Evolutionary conservation across 139 green algal genomes (phyloP), one percentile per base, ranked within the genome.

Genomic region (Prasinococcaceae sp.): DNA sequence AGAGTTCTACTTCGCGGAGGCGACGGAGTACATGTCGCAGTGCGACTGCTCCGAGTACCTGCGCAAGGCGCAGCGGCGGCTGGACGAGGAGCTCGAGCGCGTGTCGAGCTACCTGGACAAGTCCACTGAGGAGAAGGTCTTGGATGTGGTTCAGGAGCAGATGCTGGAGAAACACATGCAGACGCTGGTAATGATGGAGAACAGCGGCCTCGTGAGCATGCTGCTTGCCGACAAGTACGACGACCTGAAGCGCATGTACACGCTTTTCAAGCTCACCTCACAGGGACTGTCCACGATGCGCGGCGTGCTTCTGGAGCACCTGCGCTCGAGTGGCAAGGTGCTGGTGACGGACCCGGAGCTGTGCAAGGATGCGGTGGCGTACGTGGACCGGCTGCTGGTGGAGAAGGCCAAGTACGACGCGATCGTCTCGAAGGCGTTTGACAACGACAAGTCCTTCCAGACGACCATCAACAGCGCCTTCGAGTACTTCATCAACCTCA

Each of bases 401-500:
- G 58, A 77, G 66, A 77, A 82, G 47, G 82, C 92, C 61, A 95
- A 95, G 76, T 95, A 90, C 58, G 86, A 94, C 57, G 49, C 36
- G 22, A 73, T 94, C 53, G 75, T 97, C 19, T 20, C 14, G 2
- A 30, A 58, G 28, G 57, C 76, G 2, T 94, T 96, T 45, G 20
- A 38, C 9, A 74, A 76, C 17, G 88, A 97, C 78, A 92, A 90
- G 69, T 66, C 58, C 6, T 95, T 97, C 69, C 66, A 80, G 40
- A 83, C 90, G 49, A 66, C 80, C 10, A 55, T 95, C 42, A 93
- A 94, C 70, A 29, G 69, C 58, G 65, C 79, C 4, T 98, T 94
- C 69, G 87, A 98, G 76, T 42, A 69, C 47, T 94, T 96, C 60
- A 61, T 97, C 61, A 98, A 98, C 74, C 61, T 90, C 6, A 89